Percentiles rank a stretch among this genome's conserved stretches.
Evolutionary conservation across 306 rosid species (phyloP).

Genomic region (Gastrolobium villosum): DNA sequence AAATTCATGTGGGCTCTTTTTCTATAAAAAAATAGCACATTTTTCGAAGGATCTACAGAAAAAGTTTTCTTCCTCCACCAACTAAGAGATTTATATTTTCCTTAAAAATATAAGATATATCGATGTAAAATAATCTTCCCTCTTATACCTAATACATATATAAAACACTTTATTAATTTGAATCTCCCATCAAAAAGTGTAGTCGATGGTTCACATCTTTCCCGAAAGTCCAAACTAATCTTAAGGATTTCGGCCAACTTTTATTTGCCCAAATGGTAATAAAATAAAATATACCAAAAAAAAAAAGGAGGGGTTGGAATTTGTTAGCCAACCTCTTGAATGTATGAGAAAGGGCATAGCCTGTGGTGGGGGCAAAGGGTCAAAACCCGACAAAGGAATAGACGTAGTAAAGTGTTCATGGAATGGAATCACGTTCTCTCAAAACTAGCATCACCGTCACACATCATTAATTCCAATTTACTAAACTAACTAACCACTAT

Average conservation of each 20-base stretch:
- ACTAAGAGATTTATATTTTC: no score
- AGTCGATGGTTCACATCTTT: background rate
- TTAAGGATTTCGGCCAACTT: background rate
- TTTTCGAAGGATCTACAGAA: no score
- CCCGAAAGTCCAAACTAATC: background rate
- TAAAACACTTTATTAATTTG: background rate
- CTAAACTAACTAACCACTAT: slow-evolving; percentile 5
- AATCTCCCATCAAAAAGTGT: background rate
- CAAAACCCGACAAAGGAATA: slow-evolving; percentile 13
- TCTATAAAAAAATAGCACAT: no score
- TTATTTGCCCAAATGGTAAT: background rate
- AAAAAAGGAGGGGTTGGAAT: background rate
- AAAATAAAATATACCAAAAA: background rate
- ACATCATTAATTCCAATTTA: background rate
- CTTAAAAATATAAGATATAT: no score
- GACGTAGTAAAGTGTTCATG: background rate
- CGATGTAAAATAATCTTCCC: no score
- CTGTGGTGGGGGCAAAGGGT: slow-evolving; percentile 15
- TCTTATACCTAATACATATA: background rate
- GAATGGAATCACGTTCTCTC: background rate
- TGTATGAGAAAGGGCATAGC: background rate
- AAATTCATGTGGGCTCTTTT: no score
- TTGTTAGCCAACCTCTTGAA: background rate
- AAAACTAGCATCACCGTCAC: background rate
- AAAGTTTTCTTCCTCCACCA: background rate